A percentile compares a stretch with the other conserved stretches of the same genome.
These are phyloP conservation scores for Volutella citrinella DNA, from an alignment of 2,329 filamentous ascomycete species.

Conservation along the genomic window DNA sequence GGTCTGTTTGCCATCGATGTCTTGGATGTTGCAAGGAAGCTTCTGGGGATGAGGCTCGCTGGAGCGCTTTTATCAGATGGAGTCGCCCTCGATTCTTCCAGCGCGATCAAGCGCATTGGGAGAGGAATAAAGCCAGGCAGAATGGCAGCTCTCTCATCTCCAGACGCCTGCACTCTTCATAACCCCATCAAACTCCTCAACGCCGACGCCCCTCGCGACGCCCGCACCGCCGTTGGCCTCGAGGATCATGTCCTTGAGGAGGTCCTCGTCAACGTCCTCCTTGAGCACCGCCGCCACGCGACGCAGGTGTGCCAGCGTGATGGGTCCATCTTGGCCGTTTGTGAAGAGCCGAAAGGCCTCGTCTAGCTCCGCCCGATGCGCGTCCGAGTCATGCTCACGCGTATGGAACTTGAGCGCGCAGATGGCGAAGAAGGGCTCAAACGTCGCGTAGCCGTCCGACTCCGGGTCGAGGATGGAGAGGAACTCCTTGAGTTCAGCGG, in stretches of 20 bases:
- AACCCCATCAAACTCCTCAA: constrained; percentile 81
- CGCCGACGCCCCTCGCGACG: constrained; percentile 65
- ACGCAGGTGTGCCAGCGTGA: constrained; percentile 75
- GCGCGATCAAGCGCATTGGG: no score
- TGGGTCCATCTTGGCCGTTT: constrained; percentile 51
- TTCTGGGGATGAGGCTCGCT: no score
- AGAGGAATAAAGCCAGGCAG: no score
- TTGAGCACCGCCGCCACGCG: constrained; percentile 77
- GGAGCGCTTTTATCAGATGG: no score
- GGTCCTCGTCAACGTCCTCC: constrained; percentile 78
- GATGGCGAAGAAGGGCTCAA: constrained; percentile 80
- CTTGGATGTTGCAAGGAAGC: no score
- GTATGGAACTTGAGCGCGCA: constrained; percentile 81
- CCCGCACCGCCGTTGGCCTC: constrained; percentile 85
- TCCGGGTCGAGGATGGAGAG: constrained; percentile 80
- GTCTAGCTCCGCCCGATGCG: constrained; percentile 66
- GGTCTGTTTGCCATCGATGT: no score
- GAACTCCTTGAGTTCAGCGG: constrained; percentile 71
- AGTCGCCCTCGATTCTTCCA: no score
- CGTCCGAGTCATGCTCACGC: constrained; percentile 49
- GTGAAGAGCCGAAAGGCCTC: constrained; percentile 83
- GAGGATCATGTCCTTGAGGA: constrained; percentile 89
- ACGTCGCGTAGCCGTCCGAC: constrained; percentile 71
- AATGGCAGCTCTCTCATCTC: constrained; percentile 52
- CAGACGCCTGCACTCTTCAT: constrained; percentile 84